Conservation (phyloP, 129 eudicot species). For the Helianthus tuberosus region DNA sequence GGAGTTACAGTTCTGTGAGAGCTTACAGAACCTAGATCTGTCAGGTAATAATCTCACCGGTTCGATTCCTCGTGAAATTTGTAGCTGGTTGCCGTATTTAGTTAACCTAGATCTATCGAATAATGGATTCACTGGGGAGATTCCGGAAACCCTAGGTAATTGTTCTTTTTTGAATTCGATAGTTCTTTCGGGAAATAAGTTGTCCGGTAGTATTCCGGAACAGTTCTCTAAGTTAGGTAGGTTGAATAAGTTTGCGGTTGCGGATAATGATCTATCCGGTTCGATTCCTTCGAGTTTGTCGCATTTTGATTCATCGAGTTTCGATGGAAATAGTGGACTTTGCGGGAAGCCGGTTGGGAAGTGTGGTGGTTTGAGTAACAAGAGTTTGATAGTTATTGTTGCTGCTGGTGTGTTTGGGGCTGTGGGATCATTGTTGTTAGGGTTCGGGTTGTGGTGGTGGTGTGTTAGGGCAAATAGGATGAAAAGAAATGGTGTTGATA, state of each 20-base stretch:
- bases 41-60: constrained; percentile 69
- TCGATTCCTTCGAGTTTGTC: constrained; percentile 46
- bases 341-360: constrained; percentile 64
- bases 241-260: constrained; percentile 56
- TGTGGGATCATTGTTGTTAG: constrained; percentile 64
- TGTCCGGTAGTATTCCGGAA: constrained; percentile 60
- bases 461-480: constrained; percentile 47
- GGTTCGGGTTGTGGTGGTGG: constrained; percentile 87
- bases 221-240: constrained; percentile 52
- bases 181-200: constrained; percentile 42
- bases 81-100: constrained; percentile 71
- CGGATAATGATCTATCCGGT: constrained; percentile 59
- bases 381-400: constrained; percentile 54
- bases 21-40: constrained; percentile 64
- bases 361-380: constrained; percentile 75
- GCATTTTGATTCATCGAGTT: constrained; percentile 23
- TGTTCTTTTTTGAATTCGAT: constrained; percentile 63
- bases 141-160: constrained; percentile 57
- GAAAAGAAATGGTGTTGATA: constrained; percentile 51
- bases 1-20: constrained; percentile 53
- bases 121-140: constrained; percentile 51
- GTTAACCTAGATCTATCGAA: constrained; percentile 62
- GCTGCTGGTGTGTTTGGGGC: constrained; percentile 84
- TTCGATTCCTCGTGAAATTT: constrained; percentile 53
- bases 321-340: constrained; percentile 55